These are phyloP conservation scores for Xylaria scruposa DNA, from an alignment of 495 filamentous ascomycete species.

Conservation along the genomic window DNA sequence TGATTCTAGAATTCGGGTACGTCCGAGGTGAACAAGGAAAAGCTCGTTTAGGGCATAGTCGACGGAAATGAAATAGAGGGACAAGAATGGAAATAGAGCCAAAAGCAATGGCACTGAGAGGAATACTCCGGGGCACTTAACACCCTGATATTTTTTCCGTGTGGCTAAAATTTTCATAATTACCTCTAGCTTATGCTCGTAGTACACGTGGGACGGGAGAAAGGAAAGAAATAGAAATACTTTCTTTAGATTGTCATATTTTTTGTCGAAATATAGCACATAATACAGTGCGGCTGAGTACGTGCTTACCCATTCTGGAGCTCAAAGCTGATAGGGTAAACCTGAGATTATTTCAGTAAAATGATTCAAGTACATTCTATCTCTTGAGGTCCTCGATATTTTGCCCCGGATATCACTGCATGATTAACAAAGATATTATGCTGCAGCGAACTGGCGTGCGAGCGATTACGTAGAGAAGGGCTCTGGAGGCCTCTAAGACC, in stretches of 20 bases:
- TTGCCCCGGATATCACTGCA: too few species aligned
- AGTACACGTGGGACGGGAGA: neutral
- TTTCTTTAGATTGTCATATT: neutral
- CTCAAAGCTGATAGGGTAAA: neutral
- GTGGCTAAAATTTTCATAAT: neutral
- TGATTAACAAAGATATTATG: neutral
- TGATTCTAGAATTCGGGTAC: conserved; percentile 12
- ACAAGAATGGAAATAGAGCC: neutral
- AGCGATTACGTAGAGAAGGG: neutral
- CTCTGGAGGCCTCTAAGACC: neutral
- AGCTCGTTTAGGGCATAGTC: neutral
- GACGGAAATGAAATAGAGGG: neutral
- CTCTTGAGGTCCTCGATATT: neutral
- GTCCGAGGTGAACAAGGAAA: conserved; percentile 10
- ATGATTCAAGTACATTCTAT: neutral
- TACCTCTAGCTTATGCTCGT: neutral
- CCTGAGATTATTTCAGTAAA: neutral
- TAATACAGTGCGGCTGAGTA: conserved; percentile 15
- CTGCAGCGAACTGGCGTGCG: neutral
- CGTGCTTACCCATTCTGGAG: neutral
- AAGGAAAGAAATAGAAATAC: neutral
- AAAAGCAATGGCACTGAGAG: neutral
- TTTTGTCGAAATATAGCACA: neutral
- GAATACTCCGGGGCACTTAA: neutral
- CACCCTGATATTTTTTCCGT: neutral